Conservation (phyloP, 768 basidiomycete species). For the Leucogyrophana mollusca region DNA sequence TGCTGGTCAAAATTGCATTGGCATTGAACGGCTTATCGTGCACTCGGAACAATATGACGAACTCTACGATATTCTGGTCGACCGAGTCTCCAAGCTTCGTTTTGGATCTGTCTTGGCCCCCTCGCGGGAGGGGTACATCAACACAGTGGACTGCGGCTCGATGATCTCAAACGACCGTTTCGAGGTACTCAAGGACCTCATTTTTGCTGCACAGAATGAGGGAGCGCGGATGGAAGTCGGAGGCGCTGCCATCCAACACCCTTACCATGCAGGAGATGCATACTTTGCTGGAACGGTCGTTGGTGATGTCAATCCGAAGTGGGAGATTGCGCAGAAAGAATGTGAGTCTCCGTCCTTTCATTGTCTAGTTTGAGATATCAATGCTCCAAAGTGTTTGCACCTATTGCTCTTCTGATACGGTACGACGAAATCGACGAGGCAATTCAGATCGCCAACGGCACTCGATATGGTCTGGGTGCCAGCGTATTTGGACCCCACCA, state of each 20-base stretch:
- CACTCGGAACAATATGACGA: conserved; percentile 76
- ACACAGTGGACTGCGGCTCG: conserved; percentile 80
- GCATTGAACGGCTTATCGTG: conserved; percentile 90
- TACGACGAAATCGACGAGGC: conserved; percentile 86
- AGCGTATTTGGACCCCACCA: conserved; percentile 92
- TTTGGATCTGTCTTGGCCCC: conserved; percentile 72
- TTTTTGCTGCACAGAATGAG: conserved; percentile 61
- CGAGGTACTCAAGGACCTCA: conserved; percentile 62
- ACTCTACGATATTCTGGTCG: conserved; percentile 61
- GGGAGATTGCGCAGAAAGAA: conserved; percentile 81
- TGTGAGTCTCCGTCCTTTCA: conserved; percentile 42
- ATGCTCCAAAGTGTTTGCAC: conserved; percentile 75
- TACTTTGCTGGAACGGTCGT: conserved; percentile 91
- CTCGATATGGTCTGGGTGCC: conserved; percentile 88
- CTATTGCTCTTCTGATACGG: conserved; percentile 82
- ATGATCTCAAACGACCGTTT: conserved; percentile 83
- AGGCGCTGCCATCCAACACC: conserved; percentile 64
- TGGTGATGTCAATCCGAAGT: conserved; percentile 66
- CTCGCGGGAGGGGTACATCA: conserved; percentile 64
- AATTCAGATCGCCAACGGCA: conserved; percentile 83
- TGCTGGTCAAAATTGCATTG: conserved; percentile 95
- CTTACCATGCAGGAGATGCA: conserved; percentile 66
- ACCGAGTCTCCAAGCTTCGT: conserved; percentile 70
- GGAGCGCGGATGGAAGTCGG: conserved; percentile 68
- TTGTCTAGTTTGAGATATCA: conserved; percentile 6